Evolutionary conservation across 108 stramenopile species (phyloP), one percentile per base, ranked within the genome.

Genomic region (Epithemia pelagica): DNA sequence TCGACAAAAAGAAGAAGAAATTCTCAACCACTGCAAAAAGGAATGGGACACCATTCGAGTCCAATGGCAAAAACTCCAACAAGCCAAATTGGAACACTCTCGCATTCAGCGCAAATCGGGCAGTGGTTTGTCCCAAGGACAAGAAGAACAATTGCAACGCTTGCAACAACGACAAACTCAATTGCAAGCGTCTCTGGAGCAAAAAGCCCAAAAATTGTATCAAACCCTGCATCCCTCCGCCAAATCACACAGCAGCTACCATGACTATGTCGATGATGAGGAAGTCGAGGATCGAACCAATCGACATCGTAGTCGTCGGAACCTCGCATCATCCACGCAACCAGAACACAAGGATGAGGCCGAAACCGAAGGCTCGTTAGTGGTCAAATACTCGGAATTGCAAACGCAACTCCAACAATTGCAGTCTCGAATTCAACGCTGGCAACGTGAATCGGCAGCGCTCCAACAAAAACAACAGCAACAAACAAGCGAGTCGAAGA

Each of bases 41-140:
- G 64, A 73, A 27, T 80, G 74, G 30, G 81, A 87, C 30, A 69
- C 72, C 53, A 62, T 85, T 18, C 69, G 73, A 30, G 77, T 76
- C 19, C 74, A 77, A 64, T 61, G 70, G 52, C 62, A 78, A 65
- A 92, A 92, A 59, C 60, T 92, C 23, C 54, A 61, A 24, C 75
- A 84, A 46, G 37, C 37, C 15, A 15, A 46, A 46, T 46, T 46
- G 15, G 37, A 46, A 15, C 37, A 46, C 5, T 10, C 10, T 15
- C 37, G 37, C 59, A 70, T 88, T n/a, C 78, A 84, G 62, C 73
- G 59, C 15, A 87, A 92, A 80, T 77, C 77, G 19, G 66, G 71
- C 73, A 74, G 74, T 25, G 68, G 66, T 1, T 67, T 92, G 27
- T 80, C 83, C 7, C 75, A 82, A 28, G 91, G 91, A 46, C 91